Evolutionary conservation across 148 eudicot species (phyloP), one percentile per base, ranked within the genome.

Genomic region (Mesembryanthemum crystallinum): DNA sequence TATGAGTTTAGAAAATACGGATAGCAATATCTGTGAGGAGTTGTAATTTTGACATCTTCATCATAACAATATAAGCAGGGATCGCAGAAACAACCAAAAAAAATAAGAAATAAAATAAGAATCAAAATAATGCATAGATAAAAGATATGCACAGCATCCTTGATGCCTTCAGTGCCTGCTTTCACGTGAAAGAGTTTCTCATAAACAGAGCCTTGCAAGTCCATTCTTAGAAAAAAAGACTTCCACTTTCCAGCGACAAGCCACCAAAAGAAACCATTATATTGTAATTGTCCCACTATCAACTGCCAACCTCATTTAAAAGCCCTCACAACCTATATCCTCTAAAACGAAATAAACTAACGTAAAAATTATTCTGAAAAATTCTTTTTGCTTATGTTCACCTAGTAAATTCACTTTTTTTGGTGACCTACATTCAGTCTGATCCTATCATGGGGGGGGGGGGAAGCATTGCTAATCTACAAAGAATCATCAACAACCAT

Each of bases 171-270:
- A 10, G 42, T 9, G 45, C 28, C 32, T 42, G 42, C 10, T 77
- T 54, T 30, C 57, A 59, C 20, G 60, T 60, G 59, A 7, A 51
- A 10, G 28, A 58, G 59, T 69, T 27, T 28, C 24, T 21, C 1
- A 14, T 13, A 47, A 8, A 69, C 9, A 28, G 7, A 43, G 10
- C 47, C 32, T 73, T 27, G 20, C 18, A 42, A 39, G 29, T 33
- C 43, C 29, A 49, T n/a, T 39, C 54, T 61, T 42, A 72, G 76
- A 63, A 74, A 74, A 47, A 9, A 21, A 74, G 47, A 25, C 54
- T n/a, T 64, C 28, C 25, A 1, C 42, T 23, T 25, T 58, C 24
- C 57, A 73, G 8, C 20, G 25, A 6, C 25, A 7, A 39, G 10
- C 63, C 52, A 0, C 29, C 49, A 65, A 30, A n/a, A n/a, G 25